Conservation (phyloP, 1,284 basidiomycete species). For the Sparassis latifolia region DNA sequence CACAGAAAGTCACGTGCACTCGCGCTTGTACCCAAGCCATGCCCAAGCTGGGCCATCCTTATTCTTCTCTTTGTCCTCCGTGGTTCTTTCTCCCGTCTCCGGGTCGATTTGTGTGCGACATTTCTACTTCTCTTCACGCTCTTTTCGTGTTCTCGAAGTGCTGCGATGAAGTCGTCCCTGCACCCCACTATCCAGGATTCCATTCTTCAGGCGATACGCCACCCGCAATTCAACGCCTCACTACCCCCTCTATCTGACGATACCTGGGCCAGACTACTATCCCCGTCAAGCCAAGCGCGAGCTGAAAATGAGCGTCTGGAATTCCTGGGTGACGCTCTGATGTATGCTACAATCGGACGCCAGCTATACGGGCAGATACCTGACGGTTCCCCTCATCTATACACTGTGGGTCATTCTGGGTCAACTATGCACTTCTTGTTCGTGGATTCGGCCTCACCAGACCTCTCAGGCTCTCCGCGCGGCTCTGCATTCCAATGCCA, state of each 20-base stretch:
- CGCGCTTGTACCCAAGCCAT: background rate
- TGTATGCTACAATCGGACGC: constrained; percentile 26
- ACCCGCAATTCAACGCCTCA: constrained; percentile 17
- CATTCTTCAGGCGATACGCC: constrained; percentile 15
- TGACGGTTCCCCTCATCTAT: constrained; percentile 21
- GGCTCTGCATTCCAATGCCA: constrained; percentile 24
- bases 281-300: background rate
- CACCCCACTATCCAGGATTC: constrained; percentile 18
- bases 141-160: too few relatives aligned
- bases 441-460: background rate
- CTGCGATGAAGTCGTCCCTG: background rate
- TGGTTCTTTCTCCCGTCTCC: too few relatives aligned
- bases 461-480: constrained; percentile 13
- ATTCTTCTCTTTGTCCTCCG: too few relatives aligned
- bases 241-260: constrained; percentile 24
- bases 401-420: constrained; percentile 21
- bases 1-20: background rate
- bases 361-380: constrained; percentile 23
- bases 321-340: constrained; percentile 28
- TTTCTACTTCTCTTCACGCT: too few relatives aligned
- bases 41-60: too few relatives aligned
- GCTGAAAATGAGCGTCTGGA: constrained; percentile 26
- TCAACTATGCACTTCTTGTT: background rate
- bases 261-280: constrained; percentile 23
- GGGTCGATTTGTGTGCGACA: too few relatives aligned